Base-by-base conservation (phyloP, 495 filamentous ascomycete genomes). In the Hamigera avellanea region DNA sequence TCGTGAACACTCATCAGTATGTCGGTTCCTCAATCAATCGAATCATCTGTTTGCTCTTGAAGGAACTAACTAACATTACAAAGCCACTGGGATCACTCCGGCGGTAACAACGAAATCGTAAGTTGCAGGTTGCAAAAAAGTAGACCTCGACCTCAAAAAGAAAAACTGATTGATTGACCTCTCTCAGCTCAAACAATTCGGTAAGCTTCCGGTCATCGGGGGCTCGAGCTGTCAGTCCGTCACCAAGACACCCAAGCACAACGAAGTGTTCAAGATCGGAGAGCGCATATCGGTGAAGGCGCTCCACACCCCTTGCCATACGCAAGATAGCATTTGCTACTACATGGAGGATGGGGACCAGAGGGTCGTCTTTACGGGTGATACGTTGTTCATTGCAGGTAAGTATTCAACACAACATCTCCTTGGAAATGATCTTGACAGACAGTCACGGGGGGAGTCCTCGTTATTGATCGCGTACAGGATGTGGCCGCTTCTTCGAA, bases 1-100 rank as follows among this genome's bases (percentile, higher is more conserved):
- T 98, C 55, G 77, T 96, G 39, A 98, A 96, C 48, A 98, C 91
- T 1, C 91, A 98, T 49, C 93, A 96, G 89, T 95, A 66, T 55
- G 81, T 54, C 19, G 4, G 26, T 26, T n/a, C 19, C 16, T 16
- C 19, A 32, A 7, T 33, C 30, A n/a, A n/a, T n/a, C n/a, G n/a
- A n/a, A n/a, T 8, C 17, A 32, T 0, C 7, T 33, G 14, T 25
- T 19, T 4, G 6, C 10, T n/a, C 19, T 14, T 17, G 12, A 16
- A 35, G 14, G 9, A 16, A 26, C 39, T 35, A 40, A 36, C 28
- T 45, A 14, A 17, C 18, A 30, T 7, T 37, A 23, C 36, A 14
- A 41, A 95, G 89, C 53, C 91, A 98, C 57, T 79, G 80, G 72
- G 91, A 98, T 47, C 91, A 98, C 62, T 81, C 91, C 9, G 91